Conservation (phyloP, 2,329 filamentous ascomycete species). For the Achaetomium macrosporum region DNA sequence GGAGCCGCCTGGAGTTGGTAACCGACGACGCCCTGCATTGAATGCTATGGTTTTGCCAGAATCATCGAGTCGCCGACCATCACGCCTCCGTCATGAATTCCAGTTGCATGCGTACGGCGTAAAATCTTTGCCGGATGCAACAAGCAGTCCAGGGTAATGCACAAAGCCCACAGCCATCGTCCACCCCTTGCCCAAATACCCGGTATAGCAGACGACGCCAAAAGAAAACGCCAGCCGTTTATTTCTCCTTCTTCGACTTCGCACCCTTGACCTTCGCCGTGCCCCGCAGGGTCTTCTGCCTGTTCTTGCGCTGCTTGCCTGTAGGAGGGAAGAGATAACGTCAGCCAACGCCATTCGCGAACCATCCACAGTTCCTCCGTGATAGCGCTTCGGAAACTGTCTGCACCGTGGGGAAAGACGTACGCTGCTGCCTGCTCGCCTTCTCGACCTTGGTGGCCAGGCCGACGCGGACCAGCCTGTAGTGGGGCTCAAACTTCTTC, state of each 20-base stretch:
- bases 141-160: constrained; percentile 31
- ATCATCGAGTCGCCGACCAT: constrained; percentile 31
- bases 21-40: constrained; percentile 30
- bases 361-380: neutral
- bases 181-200: constrained; percentile 27
- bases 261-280: constrained; percentile 97
- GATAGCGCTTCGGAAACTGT: neutral
- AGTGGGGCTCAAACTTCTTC: constrained; percentile 99
- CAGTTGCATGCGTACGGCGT: constrained; percentile 22
- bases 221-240: constrained; percentile 43
- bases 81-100: constrained; percentile 28
- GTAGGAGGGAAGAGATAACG: constrained; percentile 30
- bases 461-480: constrained; percentile 92
- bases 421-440: constrained; percentile 98
- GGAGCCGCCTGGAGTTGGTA: constrained; percentile 13
- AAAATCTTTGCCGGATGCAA: constrained; percentile 21
- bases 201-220: constrained; percentile 27
- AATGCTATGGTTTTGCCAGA: constrained; percentile 33
- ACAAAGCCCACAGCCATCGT: constrained; percentile 32
- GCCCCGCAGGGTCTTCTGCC: constrained; percentile 96
- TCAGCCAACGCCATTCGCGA: constrained; percentile 8
- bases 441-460: constrained; percentile 93
- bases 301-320: constrained; percentile 99
- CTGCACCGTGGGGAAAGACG: constrained; percentile 40
- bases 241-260: constrained; percentile 91